Evolutionary conservation across 768 basidiomycete genomes (phyloP).

Genomic region (Rhodotorula kratochvilovae): DNA sequence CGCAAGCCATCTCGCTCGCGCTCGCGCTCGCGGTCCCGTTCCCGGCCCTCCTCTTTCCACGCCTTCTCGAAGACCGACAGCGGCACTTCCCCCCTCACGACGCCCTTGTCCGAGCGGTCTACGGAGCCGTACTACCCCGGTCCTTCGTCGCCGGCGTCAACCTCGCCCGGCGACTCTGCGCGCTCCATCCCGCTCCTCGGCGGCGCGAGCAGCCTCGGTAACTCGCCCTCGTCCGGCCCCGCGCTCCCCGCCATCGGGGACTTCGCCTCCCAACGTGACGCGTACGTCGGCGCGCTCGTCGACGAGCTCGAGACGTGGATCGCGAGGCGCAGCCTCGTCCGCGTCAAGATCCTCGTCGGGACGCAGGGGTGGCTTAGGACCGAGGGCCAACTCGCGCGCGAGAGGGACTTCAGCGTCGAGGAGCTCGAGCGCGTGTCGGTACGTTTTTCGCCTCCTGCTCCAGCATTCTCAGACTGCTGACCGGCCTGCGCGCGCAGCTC

Average conservation of each 20-base stretch:
- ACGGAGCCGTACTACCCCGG: too few species aligned
- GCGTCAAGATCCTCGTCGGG: constrained; percentile 20
- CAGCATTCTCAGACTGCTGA: not conserved
- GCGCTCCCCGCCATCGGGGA: constrained; percentile 16
- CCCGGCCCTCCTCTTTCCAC: not conserved
- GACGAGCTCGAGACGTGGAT: constrained; percentile 27
- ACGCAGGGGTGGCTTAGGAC: constrained; percentile 10
- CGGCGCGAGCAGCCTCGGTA: not conserved
- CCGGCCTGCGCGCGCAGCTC: not conserved
- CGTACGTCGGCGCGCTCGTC: constrained; percentile 11
- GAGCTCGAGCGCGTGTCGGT: constrained; percentile 24
- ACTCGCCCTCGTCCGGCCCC: too few species aligned
- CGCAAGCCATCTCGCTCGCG: constrained; percentile 1
- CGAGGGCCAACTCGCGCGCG: not conserved
- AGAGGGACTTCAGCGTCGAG: not conserved
- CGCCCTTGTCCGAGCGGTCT: too few species aligned
- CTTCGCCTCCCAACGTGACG: not conserved
- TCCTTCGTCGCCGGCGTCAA: not conserved
- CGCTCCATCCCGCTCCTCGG: not conserved
- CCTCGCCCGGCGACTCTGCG: not conserved
- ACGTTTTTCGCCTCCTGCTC: not conserved
- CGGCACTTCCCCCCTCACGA: not conserved
- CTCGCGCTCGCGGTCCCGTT: not conserved
- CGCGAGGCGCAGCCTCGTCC: constrained; percentile 2
- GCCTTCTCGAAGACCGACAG: too few species aligned